phyloP scores from a whole-genome alignment of 805 yeast genomes.

The Ogataea allantospora region DNA sequence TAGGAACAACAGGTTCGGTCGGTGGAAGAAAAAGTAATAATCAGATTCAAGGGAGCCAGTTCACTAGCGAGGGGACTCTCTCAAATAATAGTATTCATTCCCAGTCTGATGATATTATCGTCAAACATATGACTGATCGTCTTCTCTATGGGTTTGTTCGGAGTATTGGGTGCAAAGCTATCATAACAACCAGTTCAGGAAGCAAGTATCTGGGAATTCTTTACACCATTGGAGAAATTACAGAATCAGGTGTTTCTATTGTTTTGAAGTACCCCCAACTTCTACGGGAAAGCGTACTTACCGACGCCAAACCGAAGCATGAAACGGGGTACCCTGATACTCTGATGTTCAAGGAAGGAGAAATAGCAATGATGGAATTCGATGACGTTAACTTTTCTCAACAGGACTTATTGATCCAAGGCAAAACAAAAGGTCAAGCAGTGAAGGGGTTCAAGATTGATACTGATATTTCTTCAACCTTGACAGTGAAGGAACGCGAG shows the following conservation, averaged over 20 bases:
- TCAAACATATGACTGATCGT: conserved; percentile 50
- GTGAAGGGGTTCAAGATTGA: conserved; percentile 71
- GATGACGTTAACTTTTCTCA: conserved; percentile 36
- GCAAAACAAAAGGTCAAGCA: conserved; percentile 10
- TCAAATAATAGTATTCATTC: conserved; percentile 28
- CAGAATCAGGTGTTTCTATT: conserved; percentile 49
- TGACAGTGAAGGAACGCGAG: conserved; percentile 59
- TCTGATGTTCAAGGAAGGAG: conserved; percentile 47
- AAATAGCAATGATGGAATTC: conserved; percentile 50
- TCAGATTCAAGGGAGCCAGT: conserved; percentile 3
- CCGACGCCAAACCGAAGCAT: conserved; percentile 31
- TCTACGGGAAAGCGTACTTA: conserved; percentile 35
- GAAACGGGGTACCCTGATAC: conserved; percentile 41
- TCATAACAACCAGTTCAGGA: conserved; percentile 63
- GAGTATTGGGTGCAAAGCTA: conserved; percentile 57
- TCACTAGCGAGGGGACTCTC: conserved; percentile 7
- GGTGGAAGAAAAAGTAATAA: conserved; percentile 9
- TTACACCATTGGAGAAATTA: conserved; percentile 42
- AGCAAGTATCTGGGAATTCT: conserved; percentile 58
- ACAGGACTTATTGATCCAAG: background rate
- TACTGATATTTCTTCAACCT: conserved; percentile 68
- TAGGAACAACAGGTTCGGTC: background rate
- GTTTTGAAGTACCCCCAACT: conserved; percentile 52
- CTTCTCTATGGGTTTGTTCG: conserved; percentile 53
- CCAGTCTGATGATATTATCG: conserved; percentile 29